Conservation (phyloP, 2,329 filamentous ascomycete genomes). For the Hypoxylon sp. region DNA sequence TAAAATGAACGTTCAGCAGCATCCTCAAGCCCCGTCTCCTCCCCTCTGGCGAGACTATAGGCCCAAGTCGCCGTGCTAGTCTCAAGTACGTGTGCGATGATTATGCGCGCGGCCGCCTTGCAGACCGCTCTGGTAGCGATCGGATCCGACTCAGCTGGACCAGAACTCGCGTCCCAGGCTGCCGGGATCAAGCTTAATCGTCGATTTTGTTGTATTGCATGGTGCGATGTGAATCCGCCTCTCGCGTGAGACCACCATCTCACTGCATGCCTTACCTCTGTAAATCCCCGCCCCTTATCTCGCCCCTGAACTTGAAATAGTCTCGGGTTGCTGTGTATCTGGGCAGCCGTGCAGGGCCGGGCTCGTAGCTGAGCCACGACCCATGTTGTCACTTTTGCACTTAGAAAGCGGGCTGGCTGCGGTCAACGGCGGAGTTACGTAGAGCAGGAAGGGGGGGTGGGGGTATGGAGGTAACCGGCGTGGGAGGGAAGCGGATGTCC, state of each 20-base stretch:
- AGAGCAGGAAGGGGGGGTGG: slow-evolving; percentile 11
- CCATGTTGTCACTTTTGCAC: too few relatives aligned
- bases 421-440: too few relatives aligned
- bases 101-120: slow-evolving; percentile 20
- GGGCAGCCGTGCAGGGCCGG: too few relatives aligned
- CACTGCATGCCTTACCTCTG: neutral
- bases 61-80: too few relatives aligned
- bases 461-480: neutral
- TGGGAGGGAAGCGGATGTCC: neutral
- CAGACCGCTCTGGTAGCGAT: slow-evolving; percentile 16
- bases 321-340: too few relatives aligned
- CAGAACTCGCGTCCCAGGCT: slow-evolving; percentile 1
- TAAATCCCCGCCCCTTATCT: too few relatives aligned
- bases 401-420: too few relatives aligned
- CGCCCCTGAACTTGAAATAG: too few relatives aligned
- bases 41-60: too few relatives aligned
- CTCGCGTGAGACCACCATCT: neutral
- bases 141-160: slow-evolving; percentile 1
- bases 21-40: too few relatives aligned
- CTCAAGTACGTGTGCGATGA: neutral
- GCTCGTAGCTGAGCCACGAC: too few relatives aligned
- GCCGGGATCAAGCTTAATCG: slow-evolving; percentile 8
- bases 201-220: neutral
- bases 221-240: neutral
- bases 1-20: neutral